Percentiles rank a stretch among this genome's conserved stretches.
Conservation (phyloP, 345 rosid species). For the Trapa bicornis region DNA sequence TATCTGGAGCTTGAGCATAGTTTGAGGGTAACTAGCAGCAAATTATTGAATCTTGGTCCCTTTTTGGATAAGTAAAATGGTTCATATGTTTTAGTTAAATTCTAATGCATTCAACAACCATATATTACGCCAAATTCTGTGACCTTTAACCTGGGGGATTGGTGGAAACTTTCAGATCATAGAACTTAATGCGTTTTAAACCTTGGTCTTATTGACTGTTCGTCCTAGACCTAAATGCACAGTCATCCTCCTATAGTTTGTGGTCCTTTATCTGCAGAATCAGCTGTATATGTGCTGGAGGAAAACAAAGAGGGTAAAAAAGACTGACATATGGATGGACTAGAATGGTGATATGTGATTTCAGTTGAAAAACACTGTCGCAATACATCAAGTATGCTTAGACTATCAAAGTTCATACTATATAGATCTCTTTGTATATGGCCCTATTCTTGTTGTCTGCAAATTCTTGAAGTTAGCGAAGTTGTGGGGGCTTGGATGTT, state of each 20-base stretch:
- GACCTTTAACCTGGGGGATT: background rate
- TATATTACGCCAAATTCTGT: background rate
- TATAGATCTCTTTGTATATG: background rate
- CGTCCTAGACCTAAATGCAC: background rate
- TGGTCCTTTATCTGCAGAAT: background rate
- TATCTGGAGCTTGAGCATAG: background rate
- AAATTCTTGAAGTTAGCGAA: background rate
- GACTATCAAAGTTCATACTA: background rate
- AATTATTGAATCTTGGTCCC: background rate
- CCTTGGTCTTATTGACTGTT: background rate
- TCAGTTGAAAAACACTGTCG: background rate
- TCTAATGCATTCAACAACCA: background rate
- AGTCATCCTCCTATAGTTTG: background rate
- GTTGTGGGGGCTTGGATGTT: background rate
- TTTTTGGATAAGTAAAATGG: background rate
- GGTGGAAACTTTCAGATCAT: background rate
- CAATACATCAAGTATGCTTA: background rate
- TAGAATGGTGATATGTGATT: background rate
- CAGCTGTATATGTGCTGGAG: background rate
- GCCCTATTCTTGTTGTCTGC: background rate
- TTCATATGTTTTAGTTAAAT: background rate
- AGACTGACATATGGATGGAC: background rate
- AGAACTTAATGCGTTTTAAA: background rate
- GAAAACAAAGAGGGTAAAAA: background rate
- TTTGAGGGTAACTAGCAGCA: no score